A percentile compares a stretch with the other conserved stretches of the same genome.
Evolutionary conservation across 2,329 filamentous ascomycete species (phyloP).

Genomic region (Fusarium sp.): DNA sequence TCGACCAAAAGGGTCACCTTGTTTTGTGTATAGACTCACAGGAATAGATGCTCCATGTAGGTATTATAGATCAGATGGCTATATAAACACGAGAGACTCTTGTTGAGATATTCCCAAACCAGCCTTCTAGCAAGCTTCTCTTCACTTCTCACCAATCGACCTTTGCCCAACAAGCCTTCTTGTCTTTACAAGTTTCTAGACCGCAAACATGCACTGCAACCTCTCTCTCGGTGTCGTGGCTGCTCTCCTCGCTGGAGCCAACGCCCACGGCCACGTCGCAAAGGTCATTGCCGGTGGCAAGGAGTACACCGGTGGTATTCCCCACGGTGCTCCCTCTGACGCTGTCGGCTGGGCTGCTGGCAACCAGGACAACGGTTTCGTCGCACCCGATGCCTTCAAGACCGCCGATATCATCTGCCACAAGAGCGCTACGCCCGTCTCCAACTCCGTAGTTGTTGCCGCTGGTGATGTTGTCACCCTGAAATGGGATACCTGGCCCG

Average conservation of each 20-base stretch:
- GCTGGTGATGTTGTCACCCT: constrained; percentile 68
- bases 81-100: constrained; percentile 16
- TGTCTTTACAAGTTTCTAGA: background rate
- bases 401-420: constrained; percentile 60
- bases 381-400: constrained; percentile 53
- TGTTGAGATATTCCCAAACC: background rate
- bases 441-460: constrained; percentile 56
- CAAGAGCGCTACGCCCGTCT: constrained; percentile 52
- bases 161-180: background rate
- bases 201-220: constrained; percentile 14
- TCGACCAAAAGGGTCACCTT: constrained; percentile 15
- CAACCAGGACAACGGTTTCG: constrained; percentile 55
- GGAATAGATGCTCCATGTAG: background rate
- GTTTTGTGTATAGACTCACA: constrained; percentile 6
- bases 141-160: background rate
- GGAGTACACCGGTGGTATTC: constrained; percentile 46
- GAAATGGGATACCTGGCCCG: constrained; percentile 73
- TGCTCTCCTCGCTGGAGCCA: constrained; percentile 40
- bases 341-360: constrained; percentile 49
- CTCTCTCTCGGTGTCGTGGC: constrained; percentile 26
- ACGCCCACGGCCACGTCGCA: constrained; percentile 44
- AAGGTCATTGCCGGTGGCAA: constrained; percentile 40
- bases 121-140: constrained; percentile 5
- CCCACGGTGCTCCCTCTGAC: constrained; percentile 40
- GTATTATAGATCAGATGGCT: background rate